Percentiles rank a stretch among this genome's conserved stretches.
Evolutionary conservation across 1,284 basidiomycete species (phyloP).

Genomic region (Neonothopanus nambi): DNA sequence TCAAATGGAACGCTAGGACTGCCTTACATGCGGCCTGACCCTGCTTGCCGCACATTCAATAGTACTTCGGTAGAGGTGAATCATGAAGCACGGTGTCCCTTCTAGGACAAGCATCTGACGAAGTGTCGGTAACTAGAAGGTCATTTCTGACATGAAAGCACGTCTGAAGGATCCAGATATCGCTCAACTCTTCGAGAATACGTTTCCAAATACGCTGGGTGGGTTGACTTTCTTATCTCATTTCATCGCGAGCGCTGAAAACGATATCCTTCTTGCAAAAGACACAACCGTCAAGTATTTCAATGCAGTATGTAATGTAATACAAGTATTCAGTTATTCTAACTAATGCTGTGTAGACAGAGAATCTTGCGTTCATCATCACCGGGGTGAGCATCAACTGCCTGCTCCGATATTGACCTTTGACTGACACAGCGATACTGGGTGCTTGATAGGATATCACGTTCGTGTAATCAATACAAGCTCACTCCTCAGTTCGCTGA

Average conservation of each 20-base stretch:
- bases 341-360: conserved; percentile 31
- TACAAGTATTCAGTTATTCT: neutral
- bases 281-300: conserved; percentile 79
- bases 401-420: neutral
- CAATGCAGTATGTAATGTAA: conserved; percentile 41
- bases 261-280: conserved; percentile 27
- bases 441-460: conserved; percentile 57
- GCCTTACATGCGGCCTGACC: conserved; percentile 70
- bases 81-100: neutral
- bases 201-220: conserved; percentile 78
- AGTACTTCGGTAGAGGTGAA: conserved; percentile 69
- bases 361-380: conserved; percentile 76
- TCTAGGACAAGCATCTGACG: neutral
- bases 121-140: conserved; percentile 43
- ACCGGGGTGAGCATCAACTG: conserved; percentile 54
- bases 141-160: conserved; percentile 67
- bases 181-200: conserved; percentile 74
- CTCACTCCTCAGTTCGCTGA: neutral
- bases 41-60: conserved; percentile 70
- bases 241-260: neutral
- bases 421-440: conserved; percentile 11
- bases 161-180: conserved; percentile 73
- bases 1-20: conserved; percentile 63
- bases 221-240: conserved; percentile 15
- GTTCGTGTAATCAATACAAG: conserved; percentile 36